Percentiles rank a stretch among this genome's conserved stretches.
Evolutionary conservation across 352 stramenopile genomes (phyloP).

Genomic region (Halophytophthora batemanensis): DNA sequence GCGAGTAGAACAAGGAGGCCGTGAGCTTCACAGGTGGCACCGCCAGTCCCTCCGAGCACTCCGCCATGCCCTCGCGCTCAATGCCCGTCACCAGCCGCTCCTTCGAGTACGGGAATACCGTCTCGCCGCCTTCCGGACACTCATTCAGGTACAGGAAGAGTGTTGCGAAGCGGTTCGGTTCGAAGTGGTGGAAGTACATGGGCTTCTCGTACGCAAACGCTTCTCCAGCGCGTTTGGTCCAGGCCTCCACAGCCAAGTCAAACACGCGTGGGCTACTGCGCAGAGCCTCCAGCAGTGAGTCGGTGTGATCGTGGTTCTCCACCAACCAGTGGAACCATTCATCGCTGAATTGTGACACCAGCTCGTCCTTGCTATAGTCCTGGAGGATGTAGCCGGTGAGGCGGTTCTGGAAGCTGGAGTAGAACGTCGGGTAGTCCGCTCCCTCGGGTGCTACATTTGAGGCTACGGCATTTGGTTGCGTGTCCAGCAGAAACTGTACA

Average conservation of each 20-base stretch:
- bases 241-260: conserved; percentile 41
- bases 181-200: conserved; percentile 48
- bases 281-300: conserved; percentile 51
- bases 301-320: conserved; percentile 40
- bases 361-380: conserved; percentile 39
- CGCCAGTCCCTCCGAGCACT: conserved; percentile 62
- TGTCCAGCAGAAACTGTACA: conserved; percentile 45
- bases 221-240: conserved; percentile 43
- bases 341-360: conserved; percentile 27
- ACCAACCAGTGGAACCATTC: conserved; percentile 54
- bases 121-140: conserved; percentile 91
- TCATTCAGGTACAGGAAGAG: conserved; percentile 95
- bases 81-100: conserved; percentile 54
- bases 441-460: conserved; percentile 34
- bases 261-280: conserved; percentile 34
- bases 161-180: conserved; percentile 92
- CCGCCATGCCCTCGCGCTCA: conserved; percentile 54
- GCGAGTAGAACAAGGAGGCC: conserved; percentile 72
- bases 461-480: conserved; percentile 29
- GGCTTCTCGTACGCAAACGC: conserved; percentile 51
- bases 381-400: conserved; percentile 46
- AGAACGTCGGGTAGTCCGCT: conserved; percentile 52
- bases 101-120: conserved; percentile 89
- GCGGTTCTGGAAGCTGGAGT: conserved; percentile 54
- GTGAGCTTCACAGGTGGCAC: conserved; percentile 63